phyloP scores from a whole-genome alignment of 495 filamentous ascomycete genomes.

The Talaromyces trachyspermus region DNA sequence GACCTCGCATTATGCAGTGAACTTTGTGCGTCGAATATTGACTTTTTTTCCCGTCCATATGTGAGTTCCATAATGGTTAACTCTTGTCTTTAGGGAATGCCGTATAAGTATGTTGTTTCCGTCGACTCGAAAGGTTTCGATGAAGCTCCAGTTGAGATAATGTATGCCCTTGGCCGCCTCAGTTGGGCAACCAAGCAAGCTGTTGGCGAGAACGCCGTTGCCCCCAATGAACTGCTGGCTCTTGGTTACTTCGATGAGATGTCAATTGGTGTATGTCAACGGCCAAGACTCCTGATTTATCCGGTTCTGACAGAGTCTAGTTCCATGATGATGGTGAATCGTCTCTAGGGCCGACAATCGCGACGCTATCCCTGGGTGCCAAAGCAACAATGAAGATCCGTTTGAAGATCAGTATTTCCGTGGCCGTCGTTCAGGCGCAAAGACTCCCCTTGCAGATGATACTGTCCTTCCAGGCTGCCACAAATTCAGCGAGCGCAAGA shows the following conservation, averaged over 20 bases:
- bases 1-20: slow-evolving; percentile 62
- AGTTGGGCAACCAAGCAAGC: slow-evolving; percentile 54
- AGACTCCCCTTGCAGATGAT: slow-evolving; percentile 14
- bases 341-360: slow-evolving; percentile 66
- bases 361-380: slow-evolving; percentile 66
- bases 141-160: slow-evolving; percentile 50
- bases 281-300: not conserved
- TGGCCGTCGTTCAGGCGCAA: slow-evolving; percentile 15
- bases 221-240: slow-evolving; percentile 64
- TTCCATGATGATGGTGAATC: slow-evolving; percentile 83
- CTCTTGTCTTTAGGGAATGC: slow-evolving; percentile 51
- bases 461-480: slow-evolving; percentile 30
- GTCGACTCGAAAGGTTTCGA: slow-evolving; percentile 57
- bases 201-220: slow-evolving; percentile 18
- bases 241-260: slow-evolving; percentile 69
- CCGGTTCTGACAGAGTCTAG: slow-evolving; percentile 35
- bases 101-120: slow-evolving; percentile 72
- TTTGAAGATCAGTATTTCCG: slow-evolving; percentile 53
- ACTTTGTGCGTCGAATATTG: slow-evolving; percentile 52
- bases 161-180: slow-evolving; percentile 51
- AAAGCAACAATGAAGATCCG: slow-evolving; percentile 61
- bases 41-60: too few species aligned
- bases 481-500: slow-evolving; percentile 27
- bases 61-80: not conserved
- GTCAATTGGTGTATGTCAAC: slow-evolving; percentile 54